Conservation (phyloP, 2,329 filamentous ascomycete species). For the Pestalotiopsis sp. region DNA sequence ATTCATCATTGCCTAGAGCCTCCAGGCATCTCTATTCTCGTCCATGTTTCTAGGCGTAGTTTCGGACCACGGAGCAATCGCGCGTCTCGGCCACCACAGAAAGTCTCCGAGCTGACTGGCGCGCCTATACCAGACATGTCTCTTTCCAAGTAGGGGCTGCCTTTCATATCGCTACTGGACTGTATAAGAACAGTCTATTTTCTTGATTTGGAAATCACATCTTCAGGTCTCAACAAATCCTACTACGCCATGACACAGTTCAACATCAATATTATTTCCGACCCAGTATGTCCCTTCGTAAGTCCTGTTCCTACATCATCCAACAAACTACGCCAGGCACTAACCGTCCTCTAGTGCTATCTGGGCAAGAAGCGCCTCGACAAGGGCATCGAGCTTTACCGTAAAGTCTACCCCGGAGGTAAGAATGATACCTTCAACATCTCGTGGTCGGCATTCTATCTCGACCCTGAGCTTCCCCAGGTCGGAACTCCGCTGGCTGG, state of each 20-base stretch:
- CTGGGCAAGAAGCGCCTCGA: conserved; percentile 78
- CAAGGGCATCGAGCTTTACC: conserved; percentile 70
- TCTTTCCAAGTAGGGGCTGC: neutral
- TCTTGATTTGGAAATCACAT: neutral
- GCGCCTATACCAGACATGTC: neutral
- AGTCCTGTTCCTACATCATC: neutral
- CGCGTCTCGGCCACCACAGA: neutral
- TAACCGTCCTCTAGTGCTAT: conserved; percentile 62
- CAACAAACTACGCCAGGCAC: neutral
- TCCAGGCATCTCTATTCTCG: neutral
- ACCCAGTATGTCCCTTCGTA: conserved; percentile 64
- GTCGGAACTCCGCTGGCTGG: conserved; percentile 46
- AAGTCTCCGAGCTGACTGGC: neutral
- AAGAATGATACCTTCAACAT: conserved; percentile 70
- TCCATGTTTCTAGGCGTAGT: neutral
- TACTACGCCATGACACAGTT: conserved; percentile 58
- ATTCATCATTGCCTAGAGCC: neutral
- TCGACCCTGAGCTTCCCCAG: conserved; percentile 66
- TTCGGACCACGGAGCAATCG: neutral
- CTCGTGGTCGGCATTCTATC: conserved; percentile 79
- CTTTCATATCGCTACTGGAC: neutral
- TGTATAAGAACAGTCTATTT: neutral
- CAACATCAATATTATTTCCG: conserved; percentile 65
- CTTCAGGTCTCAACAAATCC: neutral
- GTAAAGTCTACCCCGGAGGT: conserved; percentile 60